A percentile compares a stretch with the other conserved stretches of the same genome.
phyloP scores from a whole-genome alignment of 2,329 filamentous ascomycete genomes.

The Neurospora sp. region DNA sequence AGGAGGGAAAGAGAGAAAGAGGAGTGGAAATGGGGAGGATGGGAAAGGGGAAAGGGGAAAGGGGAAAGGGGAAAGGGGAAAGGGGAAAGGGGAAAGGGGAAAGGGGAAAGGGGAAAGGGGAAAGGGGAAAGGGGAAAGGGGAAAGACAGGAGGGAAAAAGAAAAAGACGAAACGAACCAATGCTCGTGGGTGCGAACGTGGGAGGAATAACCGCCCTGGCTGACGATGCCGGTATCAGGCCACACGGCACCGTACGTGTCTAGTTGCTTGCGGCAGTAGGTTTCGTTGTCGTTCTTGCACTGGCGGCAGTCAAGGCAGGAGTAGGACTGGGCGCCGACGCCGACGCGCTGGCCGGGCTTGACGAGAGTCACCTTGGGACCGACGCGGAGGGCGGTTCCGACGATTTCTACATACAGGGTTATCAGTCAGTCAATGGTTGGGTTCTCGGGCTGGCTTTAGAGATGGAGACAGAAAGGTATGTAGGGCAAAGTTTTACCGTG shows the following conservation, averaged over 20 bases:
- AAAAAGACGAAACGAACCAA: slow-evolving; percentile 33
- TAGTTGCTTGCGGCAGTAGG: slow-evolving; percentile 53
- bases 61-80: too few species aligned
- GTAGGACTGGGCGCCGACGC: slow-evolving; percentile 59
- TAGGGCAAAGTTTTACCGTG: slow-evolving; percentile 35
- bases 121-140: not conserved
- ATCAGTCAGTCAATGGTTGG: not conserved
- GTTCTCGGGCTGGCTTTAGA: too few species aligned
- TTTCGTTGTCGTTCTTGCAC: slow-evolving; percentile 58
- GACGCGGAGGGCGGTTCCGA: slow-evolving; percentile 59
- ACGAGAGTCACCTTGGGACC: slow-evolving; percentile 53
- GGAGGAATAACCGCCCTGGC: slow-evolving; percentile 45
- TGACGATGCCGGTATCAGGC: slow-evolving; percentile 39
- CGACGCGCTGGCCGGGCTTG: slow-evolving; percentile 54
- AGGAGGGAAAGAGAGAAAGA: not conserved
- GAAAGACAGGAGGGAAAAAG: not conserved
- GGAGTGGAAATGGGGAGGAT: too few species aligned
- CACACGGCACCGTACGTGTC: slow-evolving; percentile 51
- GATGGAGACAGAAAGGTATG: not conserved
- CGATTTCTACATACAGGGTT: slow-evolving; percentile 42
- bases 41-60: too few species aligned
- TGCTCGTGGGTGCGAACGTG: slow-evolving; percentile 54
- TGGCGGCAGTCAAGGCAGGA: slow-evolving; percentile 56
- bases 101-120: too few species aligned
- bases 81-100: not conserved